Conservation (phyloP, 1,284 basidiomycete species). For the Ceratobasidium sp. region DNA sequence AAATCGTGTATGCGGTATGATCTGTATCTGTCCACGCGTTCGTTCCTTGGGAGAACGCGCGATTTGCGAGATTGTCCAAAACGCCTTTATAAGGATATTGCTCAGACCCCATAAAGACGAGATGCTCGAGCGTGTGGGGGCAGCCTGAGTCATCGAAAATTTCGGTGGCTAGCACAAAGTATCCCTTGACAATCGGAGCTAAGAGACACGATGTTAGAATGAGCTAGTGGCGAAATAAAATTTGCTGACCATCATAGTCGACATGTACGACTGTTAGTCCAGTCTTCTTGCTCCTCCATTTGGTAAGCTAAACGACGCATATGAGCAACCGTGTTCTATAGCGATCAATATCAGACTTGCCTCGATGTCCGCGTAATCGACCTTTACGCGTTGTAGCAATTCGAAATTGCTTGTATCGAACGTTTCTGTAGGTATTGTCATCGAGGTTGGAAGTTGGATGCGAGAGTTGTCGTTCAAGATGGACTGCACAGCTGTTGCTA, state of each 20-base stretch:
- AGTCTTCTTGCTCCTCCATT: constrained; percentile 83
- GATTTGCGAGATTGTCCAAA: constrained; percentile 95
- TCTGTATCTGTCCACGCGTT: constrained; percentile 83
- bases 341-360: not conserved
- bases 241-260: constrained; percentile 76
- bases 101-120: constrained; percentile 95
- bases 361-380: constrained; percentile 78
- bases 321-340: not conserved
- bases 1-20: constrained; percentile 94
- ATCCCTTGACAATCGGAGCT: constrained; percentile 93
- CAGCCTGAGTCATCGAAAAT: constrained; percentile 95
- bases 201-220: constrained; percentile 40
- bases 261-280: constrained; percentile 83
- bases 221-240: constrained; percentile 40
- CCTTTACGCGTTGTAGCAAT: constrained; percentile 73
- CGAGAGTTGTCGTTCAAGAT: not conserved
- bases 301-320: constrained; percentile 63
- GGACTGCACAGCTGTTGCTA: constrained; percentile 33
- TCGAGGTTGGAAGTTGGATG: not conserved
- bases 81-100: constrained; percentile 98
- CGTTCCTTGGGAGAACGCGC: constrained; percentile 94
- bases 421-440: constrained; percentile 22
- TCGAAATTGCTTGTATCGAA: constrained; percentile 71
- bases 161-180: constrained; percentile 93
- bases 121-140: constrained; percentile 93